Base-by-base conservation (phyloP, 140 eudicot genomes). In the Ambrosia hybrid region DNA sequence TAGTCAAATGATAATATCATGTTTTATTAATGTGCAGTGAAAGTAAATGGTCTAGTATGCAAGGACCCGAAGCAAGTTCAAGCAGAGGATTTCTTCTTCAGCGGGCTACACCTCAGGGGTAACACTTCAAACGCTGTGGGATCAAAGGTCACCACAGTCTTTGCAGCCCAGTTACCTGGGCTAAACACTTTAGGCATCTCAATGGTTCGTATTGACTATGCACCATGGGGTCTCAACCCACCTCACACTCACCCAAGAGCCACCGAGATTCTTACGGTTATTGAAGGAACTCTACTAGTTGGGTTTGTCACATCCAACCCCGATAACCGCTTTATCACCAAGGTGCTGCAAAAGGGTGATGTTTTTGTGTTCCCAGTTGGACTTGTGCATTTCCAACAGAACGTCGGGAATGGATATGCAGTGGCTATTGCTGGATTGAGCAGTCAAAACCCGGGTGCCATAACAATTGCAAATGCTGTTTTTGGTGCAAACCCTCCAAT, bases 231-330 rank as follows among this genome's bases (percentile, higher is more conserved):
- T 11, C 51, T 58, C 7, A 81, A 81, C 30, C 82, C 85, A 6
- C 85, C 85, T 34, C 85, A 81, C 57, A 81, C 76, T 34, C 85
- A 81, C 75, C 85, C 85, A 39, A 43, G 85, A 26, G 85, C 85
- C 63, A 82, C 79, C 8, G 83, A 82, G 60, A 72, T 82, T 57
- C 81, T 82, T 11, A 82, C 82, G 0, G 76, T 76, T 49, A 13
- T 77, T 63, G 79, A 73, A 73, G 83, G 85, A 9, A 57, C 71
- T 2, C 73, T 82, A 41, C 26, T 43, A 49, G 80, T 80, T 4
- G 80, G 84, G 57, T 68, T 79, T 14, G 83, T 79, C 4, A 79
- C 82, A 9, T 81, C 85, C 14, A 77, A 82, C 68, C 85, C 82
- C 0, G 70, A 61, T 4, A 81, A 76, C 61, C 77, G 80, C 2